Evolutionary conservation across 2,329 filamentous ascomycete species (phyloP).

Genomic region (Lachnellula occidentalis): DNA sequence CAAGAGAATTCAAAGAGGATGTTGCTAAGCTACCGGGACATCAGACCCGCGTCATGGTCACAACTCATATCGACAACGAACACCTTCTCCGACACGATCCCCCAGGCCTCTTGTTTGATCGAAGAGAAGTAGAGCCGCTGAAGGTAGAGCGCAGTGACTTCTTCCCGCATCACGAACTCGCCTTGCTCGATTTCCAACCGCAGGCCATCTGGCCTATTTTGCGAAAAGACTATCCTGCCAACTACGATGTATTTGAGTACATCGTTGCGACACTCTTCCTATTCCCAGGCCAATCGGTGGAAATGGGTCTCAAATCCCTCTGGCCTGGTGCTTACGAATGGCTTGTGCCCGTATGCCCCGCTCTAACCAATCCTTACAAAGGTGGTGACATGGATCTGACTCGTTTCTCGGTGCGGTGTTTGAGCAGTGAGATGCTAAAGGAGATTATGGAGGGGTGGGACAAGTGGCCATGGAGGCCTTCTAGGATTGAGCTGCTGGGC

Average conservation of each 20-base stretch:
- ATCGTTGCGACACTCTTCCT: slow-evolving; percentile 41
- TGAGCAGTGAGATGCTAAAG: slow-evolving; percentile 50
- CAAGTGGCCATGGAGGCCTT: slow-evolving; percentile 61
- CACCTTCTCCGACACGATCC: slow-evolving; percentile 44
- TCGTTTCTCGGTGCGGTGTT: slow-evolving; percentile 40
- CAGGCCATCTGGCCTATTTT: slow-evolving; percentile 45
- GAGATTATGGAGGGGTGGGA: slow-evolving; percentile 57
- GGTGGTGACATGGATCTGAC: slow-evolving; percentile 41
- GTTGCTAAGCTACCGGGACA: slow-evolving; percentile 30
- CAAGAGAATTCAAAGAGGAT: slow-evolving; percentile 19
- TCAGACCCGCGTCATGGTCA: not conserved
- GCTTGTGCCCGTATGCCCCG: slow-evolving; percentile 43
- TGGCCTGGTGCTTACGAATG: slow-evolving; percentile 58
- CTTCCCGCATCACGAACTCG: slow-evolving; percentile 53
- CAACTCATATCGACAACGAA: slow-evolving; percentile 46
- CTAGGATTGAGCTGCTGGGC: slow-evolving; percentile 63
- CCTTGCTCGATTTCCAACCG: slow-evolving; percentile 64
- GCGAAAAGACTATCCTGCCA: slow-evolving; percentile 32
- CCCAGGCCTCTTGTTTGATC: slow-evolving; percentile 61
- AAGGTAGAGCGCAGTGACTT: slow-evolving; percentile 54
- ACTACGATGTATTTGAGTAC: slow-evolving; percentile 48
- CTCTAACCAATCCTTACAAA: slow-evolving; percentile 40
- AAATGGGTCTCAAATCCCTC: slow-evolving; percentile 39
- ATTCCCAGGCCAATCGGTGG: slow-evolving; percentile 33
- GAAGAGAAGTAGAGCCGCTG: slow-evolving; percentile 66